Base-by-base conservation (phyloP, 768 basidiomycete genomes). In the Cubamyces sp. region DNA sequence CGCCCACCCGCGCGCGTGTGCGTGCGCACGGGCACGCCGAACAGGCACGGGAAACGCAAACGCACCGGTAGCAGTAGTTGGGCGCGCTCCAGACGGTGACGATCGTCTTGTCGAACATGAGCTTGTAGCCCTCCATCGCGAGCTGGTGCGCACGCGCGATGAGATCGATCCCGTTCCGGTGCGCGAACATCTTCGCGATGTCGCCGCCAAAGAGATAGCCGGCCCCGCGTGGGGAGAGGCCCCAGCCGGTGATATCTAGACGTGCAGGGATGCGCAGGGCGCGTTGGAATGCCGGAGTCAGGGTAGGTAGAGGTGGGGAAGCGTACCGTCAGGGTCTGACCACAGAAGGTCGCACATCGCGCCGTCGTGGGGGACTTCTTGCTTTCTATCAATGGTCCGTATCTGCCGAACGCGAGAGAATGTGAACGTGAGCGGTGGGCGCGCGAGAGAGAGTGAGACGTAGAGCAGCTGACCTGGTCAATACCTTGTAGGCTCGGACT, bases 291-390 rank as follows among this genome's bases (percentile, higher is more conserved):
- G 48, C 34, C 40, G 16, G 41, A 30, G 19, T n/a, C 21, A 45
- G 39, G 40, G 50, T 6, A 47, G 15, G 9, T 8, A 26, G n/a
- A 30, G 30, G 61, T 54, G 45, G 43, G 34, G 48, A 50, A 37
- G 52, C 67, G 18, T 58, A 95, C 95, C 96, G 74, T 98, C 96
- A 47, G 96, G 96, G 79, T 98, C 96, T 61, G 96, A 97, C 96
- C 96, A 98, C n/a, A 98, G 80, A 2, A 98, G 80, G 76, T 98
- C 96, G 71, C 96, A 98, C 96, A 98, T 98, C 8, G 95, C 88
- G 14, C 96, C 96, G 72, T 98, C 96, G 74, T 98, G 96, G 26
- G 96, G 96, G 23, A 98, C 96, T 73, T 98, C 96, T 74, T 96
- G 94, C 74, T 96, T 95, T 37, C 96, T 79, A 79, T 98, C 96